Evolutionary conservation across 2,329 filamentous ascomycete genomes (phyloP).

Genomic region (Zymoseptoria tritici): DNA sequence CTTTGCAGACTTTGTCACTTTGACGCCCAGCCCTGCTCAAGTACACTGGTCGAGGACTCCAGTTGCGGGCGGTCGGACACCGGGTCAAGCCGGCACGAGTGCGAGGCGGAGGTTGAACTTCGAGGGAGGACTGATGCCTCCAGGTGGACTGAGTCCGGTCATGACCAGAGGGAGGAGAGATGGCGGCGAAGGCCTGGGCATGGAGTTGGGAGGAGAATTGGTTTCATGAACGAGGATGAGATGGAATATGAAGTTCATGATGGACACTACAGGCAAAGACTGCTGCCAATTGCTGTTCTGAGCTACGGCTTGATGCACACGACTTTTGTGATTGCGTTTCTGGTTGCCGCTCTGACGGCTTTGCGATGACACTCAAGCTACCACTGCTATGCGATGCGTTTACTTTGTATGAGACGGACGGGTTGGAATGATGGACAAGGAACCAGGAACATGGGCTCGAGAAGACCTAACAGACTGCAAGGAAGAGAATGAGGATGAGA

Average conservation of each 20-base stretch:
- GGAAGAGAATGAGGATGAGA: neutral
- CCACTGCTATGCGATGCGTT: neutral
- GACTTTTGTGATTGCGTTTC: neutral
- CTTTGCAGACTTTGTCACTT: constrained; percentile 94
- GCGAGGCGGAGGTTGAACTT: constrained; percentile 75
- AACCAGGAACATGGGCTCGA: neutral
- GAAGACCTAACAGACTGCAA: neutral
- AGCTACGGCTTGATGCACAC: neutral
- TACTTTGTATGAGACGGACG: neutral
- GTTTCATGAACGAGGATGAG: constrained; percentile 16
- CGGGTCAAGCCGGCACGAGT: constrained; percentile 43
- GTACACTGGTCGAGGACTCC: constrained; percentile 65
- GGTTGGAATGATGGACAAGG: too few species aligned
- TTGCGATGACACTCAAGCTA: neutral
- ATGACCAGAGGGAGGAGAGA: constrained; percentile 32
- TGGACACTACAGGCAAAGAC: neutral
- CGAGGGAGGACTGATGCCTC: constrained; percentile 48
- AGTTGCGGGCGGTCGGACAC: constrained; percentile 55
- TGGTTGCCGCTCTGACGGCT: neutral
- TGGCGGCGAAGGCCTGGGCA: constrained; percentile 46
- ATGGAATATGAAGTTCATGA: neutral
- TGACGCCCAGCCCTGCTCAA: constrained; percentile 91
- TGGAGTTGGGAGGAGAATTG: constrained; percentile 61
- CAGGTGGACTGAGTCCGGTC: constrained; percentile 40
- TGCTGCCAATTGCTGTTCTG: neutral